Percentiles rank a stretch among this genome's conserved stretches.
These are phyloP conservation scores for Thraustochytrium aureum DNA, from an alignment of 352 stramenopile species.

Conservation along the genomic window DNA sequence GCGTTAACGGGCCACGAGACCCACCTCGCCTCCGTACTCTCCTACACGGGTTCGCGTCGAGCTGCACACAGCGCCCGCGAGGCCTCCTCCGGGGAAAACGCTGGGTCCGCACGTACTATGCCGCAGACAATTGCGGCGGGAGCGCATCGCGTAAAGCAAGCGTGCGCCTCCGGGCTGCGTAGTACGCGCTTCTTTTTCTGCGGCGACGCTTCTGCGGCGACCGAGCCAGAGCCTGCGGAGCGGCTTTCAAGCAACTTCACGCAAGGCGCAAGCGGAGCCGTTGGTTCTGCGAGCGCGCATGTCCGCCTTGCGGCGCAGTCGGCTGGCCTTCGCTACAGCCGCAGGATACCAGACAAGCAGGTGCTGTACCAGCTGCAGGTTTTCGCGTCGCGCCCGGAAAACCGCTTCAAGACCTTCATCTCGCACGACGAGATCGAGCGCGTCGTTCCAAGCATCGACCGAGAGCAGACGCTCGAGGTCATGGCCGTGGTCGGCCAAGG, in stretches of 20 bases:
- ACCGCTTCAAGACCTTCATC: slow-evolving; percentile 20
- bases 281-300: too few species aligned
- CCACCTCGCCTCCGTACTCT: background rate
- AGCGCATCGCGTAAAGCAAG: background rate
- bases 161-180: too few species aligned
- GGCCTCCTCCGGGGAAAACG: background rate
- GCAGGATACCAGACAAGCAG: background rate
- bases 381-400: slow-evolving; percentile 22
- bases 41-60: too few species aligned
- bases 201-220: too few species aligned
- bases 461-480: slow-evolving; percentile 14
- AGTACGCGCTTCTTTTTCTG: too few species aligned
- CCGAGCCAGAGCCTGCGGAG: too few species aligned
- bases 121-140: background rate
- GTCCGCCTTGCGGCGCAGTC: background rate
- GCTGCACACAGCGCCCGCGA: background rate
- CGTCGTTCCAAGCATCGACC: background rate
- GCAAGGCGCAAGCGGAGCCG: too few species aligned
- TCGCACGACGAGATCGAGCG: slow-evolving; percentile 11
- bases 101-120: background rate
- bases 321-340: background rate
- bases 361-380: slow-evolving; percentile 40
- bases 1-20: background rate
- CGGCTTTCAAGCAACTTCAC: too few species aligned
- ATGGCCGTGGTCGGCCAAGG: slow-evolving; percentile 16